Percentiles rank a stretch among this genome's conserved stretches.
phyloP scores from a whole-genome alignment of 73 alveolate species.

The Blepharisma japonicum region DNA sequence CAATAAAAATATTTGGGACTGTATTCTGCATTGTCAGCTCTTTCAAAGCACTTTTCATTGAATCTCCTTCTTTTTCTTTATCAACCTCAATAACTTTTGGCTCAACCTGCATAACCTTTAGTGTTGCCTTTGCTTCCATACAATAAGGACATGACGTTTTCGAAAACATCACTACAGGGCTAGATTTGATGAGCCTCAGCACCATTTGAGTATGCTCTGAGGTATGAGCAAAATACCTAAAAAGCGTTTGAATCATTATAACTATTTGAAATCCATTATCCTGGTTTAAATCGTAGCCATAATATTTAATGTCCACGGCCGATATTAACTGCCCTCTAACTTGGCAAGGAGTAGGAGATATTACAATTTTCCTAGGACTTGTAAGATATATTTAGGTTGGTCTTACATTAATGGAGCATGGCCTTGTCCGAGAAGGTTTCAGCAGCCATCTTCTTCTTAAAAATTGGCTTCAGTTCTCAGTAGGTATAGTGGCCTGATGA shows the following conservation, averaged over 20 bases:
- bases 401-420: not conserved
- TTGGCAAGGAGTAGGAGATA: no score
- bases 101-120: slow-evolving; percentile 28
- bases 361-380: not conserved
- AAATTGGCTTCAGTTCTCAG: not conserved
- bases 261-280: no score
- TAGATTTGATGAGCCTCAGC: no score
- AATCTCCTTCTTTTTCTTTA: slow-evolving; percentile 34
- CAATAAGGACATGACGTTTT: slow-evolving; percentile 58
- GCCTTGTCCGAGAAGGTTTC: not conserved
- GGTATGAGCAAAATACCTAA: no score
- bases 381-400: slow-evolving; percentile 22
- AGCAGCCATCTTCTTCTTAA: not conserved
- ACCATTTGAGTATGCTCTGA: no score
- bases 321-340: no score
- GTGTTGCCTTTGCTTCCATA: slow-evolving; percentile 33
- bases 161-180: slow-evolving; percentile 49
- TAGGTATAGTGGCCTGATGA: slow-evolving; percentile 1
- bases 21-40: slow-evolving; percentile 46
- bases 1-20: slow-evolving; percentile 59
- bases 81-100: slow-evolving; percentile 38
- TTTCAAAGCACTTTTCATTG: slow-evolving; percentile 31
- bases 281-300: no score
- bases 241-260: no score
- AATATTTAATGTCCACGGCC: no score